Evolutionary conservation across 83 land plant species (phyloP), one percentile per base, ranked within the genome.

Genomic region (Picea engelmannii): DNA sequence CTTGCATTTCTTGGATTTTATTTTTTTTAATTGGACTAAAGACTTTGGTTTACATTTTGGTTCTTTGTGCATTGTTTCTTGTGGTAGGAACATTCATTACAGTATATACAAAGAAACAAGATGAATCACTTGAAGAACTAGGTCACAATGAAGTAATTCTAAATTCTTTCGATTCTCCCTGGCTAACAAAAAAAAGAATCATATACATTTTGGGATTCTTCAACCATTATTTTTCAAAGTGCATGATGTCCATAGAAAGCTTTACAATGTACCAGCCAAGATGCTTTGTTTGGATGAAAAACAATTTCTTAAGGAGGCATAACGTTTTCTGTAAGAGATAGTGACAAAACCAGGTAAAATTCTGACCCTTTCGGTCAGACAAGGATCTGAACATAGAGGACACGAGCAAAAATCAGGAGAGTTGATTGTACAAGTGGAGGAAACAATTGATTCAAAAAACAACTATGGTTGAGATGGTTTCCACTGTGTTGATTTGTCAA

Each of bases 91-190:
- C 38, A 35, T 35, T 3, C 38, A 3, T 35, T 35, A 35, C 38
- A 35, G 0, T 35, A 35, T 2, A 35, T 35, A 35, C 38, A 31
- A 89, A 87, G 84, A 84, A 80, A 81, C 86, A 76, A 80, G 93
- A 96, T 90, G 97, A 95, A 74, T 70, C 81, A 52, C 83, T 91
- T 74, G 90, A 88, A 82, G 99, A 96, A 78, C 84, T 95, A 66
- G 90, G 93, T 12, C 96, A 98, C 23, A 95, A 96, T 60, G 98
- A 96, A 96, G 94, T 95, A 35, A 79, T 95, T 9, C 80, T 86
- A 20, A 96, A 93, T 85, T 89, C 95, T 27, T 74, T 95, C n/a
- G 87, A 88, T 81, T 96, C 98, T 62, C 55, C 38, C 66, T 96
- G 99, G 99, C 81, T 93, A 25, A 86, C 70, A 18, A 91, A 93